These are phyloP conservation scores for Rhizoclosmatium sp. DNA, from an alignment of 192 early-diverging fungal genomes.

Conservation along the genomic window DNA sequence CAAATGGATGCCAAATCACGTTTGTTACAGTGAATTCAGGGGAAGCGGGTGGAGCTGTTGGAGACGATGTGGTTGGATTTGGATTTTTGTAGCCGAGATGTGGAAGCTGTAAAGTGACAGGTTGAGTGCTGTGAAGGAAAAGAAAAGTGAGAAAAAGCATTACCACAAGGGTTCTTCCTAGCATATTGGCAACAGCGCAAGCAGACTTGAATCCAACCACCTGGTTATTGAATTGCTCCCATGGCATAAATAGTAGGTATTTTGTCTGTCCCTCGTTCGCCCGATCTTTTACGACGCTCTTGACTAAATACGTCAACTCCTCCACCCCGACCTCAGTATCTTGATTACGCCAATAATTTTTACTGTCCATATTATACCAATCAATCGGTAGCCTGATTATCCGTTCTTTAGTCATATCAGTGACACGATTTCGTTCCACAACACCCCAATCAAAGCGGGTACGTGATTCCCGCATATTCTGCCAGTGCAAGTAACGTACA, in stretches of 20 bases:
- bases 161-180: slow-evolving; percentile 43
- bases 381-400: slow-evolving; percentile 41
- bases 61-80: neutral
- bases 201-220: slow-evolving; percentile 51
- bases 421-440: slow-evolving; percentile 32
- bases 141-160: neutral
- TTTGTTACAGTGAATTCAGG: slow-evolving; percentile 34
- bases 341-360: slow-evolving; percentile 54
- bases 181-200: slow-evolving; percentile 46
- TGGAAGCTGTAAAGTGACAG: slow-evolving; percentile 30
- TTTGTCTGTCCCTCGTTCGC: slow-evolving; percentile 5
- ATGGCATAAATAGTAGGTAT: slow-evolving; percentile 51
- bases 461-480: slow-evolving; percentile 30
- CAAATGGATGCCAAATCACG: slow-evolving; percentile 45
- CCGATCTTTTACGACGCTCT: slow-evolving; percentile 13
- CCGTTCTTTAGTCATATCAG: slow-evolving; percentile 33
- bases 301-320: slow-evolving; percentile 33
- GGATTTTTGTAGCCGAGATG: slow-evolving; percentile 43
- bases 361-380: slow-evolving; percentile 55
- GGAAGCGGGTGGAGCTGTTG: slow-evolving; percentile 11
- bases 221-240: slow-evolving; percentile 55
- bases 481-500: slow-evolving; percentile 41
- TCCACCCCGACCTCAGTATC: slow-evolving; percentile 37
- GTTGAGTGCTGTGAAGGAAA: neutral
- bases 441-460: slow-evolving; percentile 29